A percentile compares a stretch with the other conserved stretches of the same genome.
phyloP scores from a whole-genome alignment of 768 basidiomycete genomes.

The Boletus rubropictus region DNA sequence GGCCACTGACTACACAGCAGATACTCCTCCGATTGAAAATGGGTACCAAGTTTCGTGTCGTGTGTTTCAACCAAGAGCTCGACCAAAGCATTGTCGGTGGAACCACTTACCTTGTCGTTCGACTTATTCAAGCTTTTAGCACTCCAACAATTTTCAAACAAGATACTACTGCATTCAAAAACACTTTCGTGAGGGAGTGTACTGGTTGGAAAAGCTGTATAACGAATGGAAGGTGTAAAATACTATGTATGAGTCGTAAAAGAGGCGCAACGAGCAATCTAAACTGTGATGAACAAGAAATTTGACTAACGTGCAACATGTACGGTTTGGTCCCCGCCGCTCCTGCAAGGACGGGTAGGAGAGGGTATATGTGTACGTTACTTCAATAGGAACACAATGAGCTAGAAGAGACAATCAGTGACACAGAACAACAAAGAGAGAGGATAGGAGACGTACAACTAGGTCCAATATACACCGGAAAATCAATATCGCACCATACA shows the following conservation, averaged over 20 bases:
- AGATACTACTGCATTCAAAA: conserved; percentile 24
- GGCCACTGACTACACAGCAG: conserved; percentile 2
- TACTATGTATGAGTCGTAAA: conserved; percentile 15
- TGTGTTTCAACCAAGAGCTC: conserved; percentile 2
- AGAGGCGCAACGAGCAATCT: conserved; percentile 22
- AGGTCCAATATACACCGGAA: conserved; percentile 28
- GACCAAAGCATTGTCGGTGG: conserved; percentile 5
- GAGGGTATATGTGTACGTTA: conserved; percentile 29
- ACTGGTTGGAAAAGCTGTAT: conserved; percentile 18
- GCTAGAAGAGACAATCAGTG: conserved; percentile 15
- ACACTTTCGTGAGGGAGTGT: conserved; percentile 24
- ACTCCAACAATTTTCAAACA: conserved; percentile 2
- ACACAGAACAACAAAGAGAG: neutral
- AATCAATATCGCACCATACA: conserved; percentile 33
- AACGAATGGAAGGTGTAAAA: conserved; percentile 22
- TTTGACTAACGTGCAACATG: conserved; percentile 16
- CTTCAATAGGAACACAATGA: conserved; percentile 24
- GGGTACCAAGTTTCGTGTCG: neutral
- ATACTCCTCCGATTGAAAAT: neutral
- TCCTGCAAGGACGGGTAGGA: conserved; percentile 8
- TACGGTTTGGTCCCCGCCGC: conserved; percentile 20
- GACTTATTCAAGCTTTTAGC: neutral
- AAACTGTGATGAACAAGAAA: conserved; percentile 7
- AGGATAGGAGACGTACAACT: conserved; percentile 20
- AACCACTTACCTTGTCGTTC: neutral